phyloP scores from a whole-genome alignment of 768 basidiomycete species.

The Lepiota venenata region DNA sequence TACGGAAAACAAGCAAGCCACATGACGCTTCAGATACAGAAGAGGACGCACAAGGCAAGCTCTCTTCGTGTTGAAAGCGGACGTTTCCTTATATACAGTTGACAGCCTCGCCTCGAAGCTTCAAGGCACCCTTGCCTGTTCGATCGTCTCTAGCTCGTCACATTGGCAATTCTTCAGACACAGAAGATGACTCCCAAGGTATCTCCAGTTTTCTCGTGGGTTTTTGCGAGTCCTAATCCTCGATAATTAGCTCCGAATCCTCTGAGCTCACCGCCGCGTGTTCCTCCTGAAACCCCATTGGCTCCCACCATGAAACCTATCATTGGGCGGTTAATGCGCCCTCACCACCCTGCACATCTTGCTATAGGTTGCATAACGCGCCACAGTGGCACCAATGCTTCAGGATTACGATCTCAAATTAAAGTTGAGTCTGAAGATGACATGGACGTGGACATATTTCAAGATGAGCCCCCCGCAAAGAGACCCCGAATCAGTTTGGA shows the following conservation, averaged over 20 bases:
- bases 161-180: conserved; percentile 13
- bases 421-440: conserved; percentile 8
- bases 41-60: conserved; percentile 16
- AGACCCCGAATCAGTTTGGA: not conserved
- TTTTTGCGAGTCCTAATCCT: not conserved
- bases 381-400: not conserved
- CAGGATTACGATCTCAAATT: not conserved
- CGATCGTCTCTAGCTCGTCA: not conserved
- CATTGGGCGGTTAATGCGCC: not conserved
- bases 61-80: not conserved
- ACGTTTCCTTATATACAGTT: not conserved
- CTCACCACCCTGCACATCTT: not conserved
- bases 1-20: not conserved
- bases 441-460: not conserved
- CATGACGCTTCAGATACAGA: conserved; percentile 20
- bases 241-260: not conserved
- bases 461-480: conserved; percentile 1
- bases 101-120: not conserved
- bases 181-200: conserved; percentile 17
- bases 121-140: conserved; percentile 1
- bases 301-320: not conserved
- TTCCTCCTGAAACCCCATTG: conserved; percentile 1
- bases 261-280: not conserved
- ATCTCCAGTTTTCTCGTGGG: not conserved
- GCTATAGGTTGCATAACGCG: not conserved